Conservation (phyloP, 345 rosid species). For the Citrus sinensis region DVS_A1.0 CM039163.1:43923501-43924000, state of each 20-base stretch:
- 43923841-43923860: background rate
- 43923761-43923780: conserved; percentile 83
- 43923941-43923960: background rate
- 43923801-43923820: conserved; percentile 76
- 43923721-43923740: conserved; percentile 92
- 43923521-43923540: conserved; percentile 75
- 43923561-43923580: conserved; percentile 90
- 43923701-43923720: conserved; percentile 87
- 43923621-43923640: conserved; percentile 85
- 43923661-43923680: conserved; percentile 93
- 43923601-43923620: conserved; percentile 76
- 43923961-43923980: background rate
- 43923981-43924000: background rate
- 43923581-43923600: conserved; percentile 71
- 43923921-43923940: background rate
- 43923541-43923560: conserved; percentile 63
- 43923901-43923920: background rate
- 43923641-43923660: conserved; percentile 75
- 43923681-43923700: conserved; percentile 95
- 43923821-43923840: background rate
- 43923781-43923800: conserved; percentile 80
- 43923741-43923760: conserved; percentile 71
- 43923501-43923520: background rate
- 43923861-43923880: background rate
- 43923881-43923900: background rate